Percentiles rank a stretch among this genome's conserved stretches.
Conservation (phyloP, 306 rosid genomes). For the Astragalus glycyphyllos region DNA sequence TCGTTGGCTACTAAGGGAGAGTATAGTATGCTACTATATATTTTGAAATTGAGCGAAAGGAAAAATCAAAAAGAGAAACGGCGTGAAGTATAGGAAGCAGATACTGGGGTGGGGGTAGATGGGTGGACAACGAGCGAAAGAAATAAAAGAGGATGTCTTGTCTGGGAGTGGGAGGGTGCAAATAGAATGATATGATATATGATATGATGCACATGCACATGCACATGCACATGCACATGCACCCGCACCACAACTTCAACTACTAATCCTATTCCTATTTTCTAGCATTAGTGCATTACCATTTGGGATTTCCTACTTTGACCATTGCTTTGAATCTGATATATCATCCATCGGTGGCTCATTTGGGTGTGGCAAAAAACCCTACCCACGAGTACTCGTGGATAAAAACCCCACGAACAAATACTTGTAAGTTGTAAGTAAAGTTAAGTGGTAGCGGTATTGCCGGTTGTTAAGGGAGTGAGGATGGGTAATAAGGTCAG, state of each 20-base stretch:
- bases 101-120: slow-evolving; percentile 7
- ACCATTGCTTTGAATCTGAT: background rate
- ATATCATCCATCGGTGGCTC: no score
- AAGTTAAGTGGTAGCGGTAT: no score
- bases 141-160: slow-evolving; percentile 31
- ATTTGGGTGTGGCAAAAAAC: no score
- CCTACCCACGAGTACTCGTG: no score
- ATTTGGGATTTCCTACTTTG: slow-evolving; percentile 11
- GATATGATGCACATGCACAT: background rate
- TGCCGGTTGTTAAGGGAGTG: no score
- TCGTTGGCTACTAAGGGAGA: no score
- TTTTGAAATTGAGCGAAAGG: background rate
- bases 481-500: no score
- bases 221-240: no score
- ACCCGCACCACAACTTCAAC: no score
- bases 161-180: slow-evolving; percentile 28
- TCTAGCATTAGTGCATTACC: background rate
- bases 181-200: slow-evolving; percentile 19
- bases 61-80: slow-evolving; percentile 1
- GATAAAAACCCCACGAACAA: no score
- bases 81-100: slow-evolving; percentile 17
- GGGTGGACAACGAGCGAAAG: slow-evolving; percentile 32
- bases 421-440: no score
- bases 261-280: slow-evolving; percentile 24
- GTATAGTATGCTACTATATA: no score